Evolutionary conservation across 75 land plant genomes (phyloP).

Genomic region (Selaginella tamariscina): DNA sequence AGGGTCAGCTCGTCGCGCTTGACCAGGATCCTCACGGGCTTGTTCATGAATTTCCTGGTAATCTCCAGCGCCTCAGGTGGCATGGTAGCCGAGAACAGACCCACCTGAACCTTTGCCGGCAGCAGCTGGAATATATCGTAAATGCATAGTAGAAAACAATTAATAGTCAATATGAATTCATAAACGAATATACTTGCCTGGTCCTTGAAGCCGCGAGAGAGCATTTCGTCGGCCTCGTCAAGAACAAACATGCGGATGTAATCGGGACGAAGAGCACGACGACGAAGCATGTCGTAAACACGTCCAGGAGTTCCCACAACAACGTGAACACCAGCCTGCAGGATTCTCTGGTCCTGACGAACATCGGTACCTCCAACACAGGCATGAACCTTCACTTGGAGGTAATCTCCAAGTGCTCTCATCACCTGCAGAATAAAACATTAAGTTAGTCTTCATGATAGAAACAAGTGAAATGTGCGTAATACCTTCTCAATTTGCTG

Average conservation of each 20-base stretch:
- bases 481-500: conserved; percentile 75
- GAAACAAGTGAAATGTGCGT: too few species aligned
- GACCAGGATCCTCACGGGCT: conserved; percentile 44
- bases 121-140: conserved; percentile 51
- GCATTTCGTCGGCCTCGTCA: conserved; percentile 85
- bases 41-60: conserved; percentile 44
- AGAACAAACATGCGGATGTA: conserved; percentile 62
- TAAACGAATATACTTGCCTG: conserved; percentile 24
- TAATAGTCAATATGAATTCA: neutral
- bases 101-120: conserved; percentile 45
- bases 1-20: conserved; percentile 47
- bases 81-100: conserved; percentile 64
- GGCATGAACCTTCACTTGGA: conserved; percentile 64
- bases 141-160: conserved; percentile 19
- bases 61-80: conserved; percentile 48
- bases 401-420: conserved; percentile 67
- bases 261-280: conserved; percentile 41
- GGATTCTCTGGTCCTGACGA: conserved; percentile 51
- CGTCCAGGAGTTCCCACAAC: conserved; percentile 74
- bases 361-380: conserved; percentile 72
- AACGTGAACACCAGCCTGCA: conserved; percentile 51
- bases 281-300: conserved; percentile 53
- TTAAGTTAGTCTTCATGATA: too few species aligned
- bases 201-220: conserved; percentile 58
- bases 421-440: too few species aligned